Percentiles rank a stretch among this genome's conserved stretches.
phyloP scores from a whole-genome alignment of 345 rosid genomes.

The Linum usitatissimum region DNA sequence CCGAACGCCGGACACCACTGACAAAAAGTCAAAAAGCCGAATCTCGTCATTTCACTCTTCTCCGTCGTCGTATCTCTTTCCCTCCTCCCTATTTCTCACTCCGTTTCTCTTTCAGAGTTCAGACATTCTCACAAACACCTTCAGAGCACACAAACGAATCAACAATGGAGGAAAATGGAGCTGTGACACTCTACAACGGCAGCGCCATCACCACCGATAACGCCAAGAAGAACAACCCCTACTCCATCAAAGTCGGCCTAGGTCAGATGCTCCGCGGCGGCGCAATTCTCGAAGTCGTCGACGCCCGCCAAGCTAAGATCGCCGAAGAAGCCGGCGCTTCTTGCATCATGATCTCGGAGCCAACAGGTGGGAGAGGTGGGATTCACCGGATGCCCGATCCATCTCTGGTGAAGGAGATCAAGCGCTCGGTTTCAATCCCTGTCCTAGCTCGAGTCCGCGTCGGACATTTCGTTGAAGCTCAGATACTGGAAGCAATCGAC shows the following conservation, averaged over 20 bases:
- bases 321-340: conserved; percentile 27
- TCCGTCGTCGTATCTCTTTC: neutral
- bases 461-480: conserved; percentile 37
- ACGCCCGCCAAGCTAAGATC: conserved; percentile 16
- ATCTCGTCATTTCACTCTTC: neutral
- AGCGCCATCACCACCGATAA: conserved; percentile 10
- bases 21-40: neutral
- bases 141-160: neutral
- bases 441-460: conserved; percentile 21
- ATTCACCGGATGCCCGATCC: conserved; percentile 17
- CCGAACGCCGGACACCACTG: too few relatives aligned
- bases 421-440: conserved; percentile 26
- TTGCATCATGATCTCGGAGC: conserved; percentile 15
- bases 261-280: conserved; percentile 26
- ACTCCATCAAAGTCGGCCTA: conserved; percentile 18
- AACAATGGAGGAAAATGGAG: conserved; percentile 20
- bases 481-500: conserved; percentile 23
- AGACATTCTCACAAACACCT: conserved; percentile 17
- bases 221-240: conserved; percentile 15
- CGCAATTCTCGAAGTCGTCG: conserved; percentile 19
- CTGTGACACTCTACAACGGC: conserved; percentile 20
- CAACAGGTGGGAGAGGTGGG: neutral
- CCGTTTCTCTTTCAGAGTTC: conserved; percentile 5
- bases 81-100: neutral
- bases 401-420: conserved; percentile 18